A percentile compares a stretch with the other conserved stretches of the same genome.
Evolutionary conservation across 768 basidiomycete genomes (phyloP).

Genomic region (Tylopilus subfusipes): DNA sequence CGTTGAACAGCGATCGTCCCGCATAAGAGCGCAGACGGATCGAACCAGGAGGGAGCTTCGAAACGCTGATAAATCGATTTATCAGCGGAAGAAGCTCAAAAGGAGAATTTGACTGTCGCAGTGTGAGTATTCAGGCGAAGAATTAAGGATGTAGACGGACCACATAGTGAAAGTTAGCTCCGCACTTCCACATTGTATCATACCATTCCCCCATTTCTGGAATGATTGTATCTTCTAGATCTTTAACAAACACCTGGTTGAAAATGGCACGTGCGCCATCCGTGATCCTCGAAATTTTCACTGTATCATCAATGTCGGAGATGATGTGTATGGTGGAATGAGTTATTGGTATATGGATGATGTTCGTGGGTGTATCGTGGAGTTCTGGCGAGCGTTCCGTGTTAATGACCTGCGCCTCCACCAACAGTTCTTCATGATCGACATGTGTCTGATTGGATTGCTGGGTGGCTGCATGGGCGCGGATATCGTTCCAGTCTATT

Average conservation of each 20-base stretch:
- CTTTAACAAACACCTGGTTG: constrained; percentile 88
- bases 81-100: constrained; percentile 80
- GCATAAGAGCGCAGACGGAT: constrained; percentile 83
- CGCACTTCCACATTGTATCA: constrained; percentile 57
- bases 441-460: constrained; percentile 46
- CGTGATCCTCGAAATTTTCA: constrained; percentile 64
- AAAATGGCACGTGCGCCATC: constrained; percentile 80
- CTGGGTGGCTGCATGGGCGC: constrained; percentile 53
- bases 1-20: constrained; percentile 77
- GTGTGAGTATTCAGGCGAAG: background rate
- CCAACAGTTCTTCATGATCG: constrained; percentile 51
- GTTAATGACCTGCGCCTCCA: constrained; percentile 46
- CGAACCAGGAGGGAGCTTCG: constrained; percentile 70
- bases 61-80: constrained; percentile 67
- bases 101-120: constrained; percentile 78
- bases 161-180: constrained; percentile 85
- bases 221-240: constrained; percentile 72
- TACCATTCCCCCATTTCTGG: constrained; percentile 85
- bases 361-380: constrained; percentile 29
- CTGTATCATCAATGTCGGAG: constrained; percentile 93
- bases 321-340: constrained; percentile 71
- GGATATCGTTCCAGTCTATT: constrained; percentile 68
- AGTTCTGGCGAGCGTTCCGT: constrained; percentile 41
- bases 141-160: constrained; percentile 43
- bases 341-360: constrained; percentile 48